These are phyloP conservation scores for Phlebiopsis flavidoalba DNA, from an alignment of 768 basidiomycete genomes.

Conservation along the genomic window DNA sequence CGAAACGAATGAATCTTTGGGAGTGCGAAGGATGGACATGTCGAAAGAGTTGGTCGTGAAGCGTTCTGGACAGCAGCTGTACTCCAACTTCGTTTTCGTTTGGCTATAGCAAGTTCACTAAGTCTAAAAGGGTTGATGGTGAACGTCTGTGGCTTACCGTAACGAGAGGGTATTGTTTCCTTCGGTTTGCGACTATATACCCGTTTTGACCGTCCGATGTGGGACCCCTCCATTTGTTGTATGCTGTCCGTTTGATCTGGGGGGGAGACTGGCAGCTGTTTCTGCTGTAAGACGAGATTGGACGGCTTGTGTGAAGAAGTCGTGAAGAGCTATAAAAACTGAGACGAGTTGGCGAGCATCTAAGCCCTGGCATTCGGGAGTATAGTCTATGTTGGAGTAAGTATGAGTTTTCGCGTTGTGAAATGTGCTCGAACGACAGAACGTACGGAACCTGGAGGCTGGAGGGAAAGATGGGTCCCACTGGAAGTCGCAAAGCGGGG, in stretches of 20 bases:
- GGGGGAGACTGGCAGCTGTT: slow-evolving; percentile 14
- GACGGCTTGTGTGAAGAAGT: slow-evolving; percentile 11
- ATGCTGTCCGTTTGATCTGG: slow-evolving; percentile 5
- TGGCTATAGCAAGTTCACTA: slow-evolving; percentile 35
- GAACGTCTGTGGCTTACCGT: not conserved
- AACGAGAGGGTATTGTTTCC: not conserved
- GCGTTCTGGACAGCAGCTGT: slow-evolving; percentile 77
- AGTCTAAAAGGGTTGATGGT: no score
- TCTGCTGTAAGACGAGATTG: slow-evolving; percentile 6
- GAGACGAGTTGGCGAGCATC: slow-evolving; percentile 11
- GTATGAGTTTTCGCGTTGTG: not conserved
- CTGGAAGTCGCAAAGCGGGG: not conserved
- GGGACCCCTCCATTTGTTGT: not conserved
- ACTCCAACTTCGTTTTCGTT: slow-evolving; percentile 90
- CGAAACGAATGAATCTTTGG: slow-evolving; percentile 57
- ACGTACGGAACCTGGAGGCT: not conserved
- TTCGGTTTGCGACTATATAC: not conserved
- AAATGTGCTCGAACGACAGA: not conserved
- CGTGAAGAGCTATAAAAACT: slow-evolving; percentile 12
- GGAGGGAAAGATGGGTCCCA: not conserved
- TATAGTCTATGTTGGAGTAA: not conserved
- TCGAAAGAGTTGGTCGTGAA: slow-evolving; percentile 82
- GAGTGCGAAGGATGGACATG: slow-evolving; percentile 58
- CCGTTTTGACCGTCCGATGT: not conserved
- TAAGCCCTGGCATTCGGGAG: slow-evolving; percentile 9